Base-by-base conservation (phyloP, 768 basidiomycete species). In the Podaxis sp. region DNA sequence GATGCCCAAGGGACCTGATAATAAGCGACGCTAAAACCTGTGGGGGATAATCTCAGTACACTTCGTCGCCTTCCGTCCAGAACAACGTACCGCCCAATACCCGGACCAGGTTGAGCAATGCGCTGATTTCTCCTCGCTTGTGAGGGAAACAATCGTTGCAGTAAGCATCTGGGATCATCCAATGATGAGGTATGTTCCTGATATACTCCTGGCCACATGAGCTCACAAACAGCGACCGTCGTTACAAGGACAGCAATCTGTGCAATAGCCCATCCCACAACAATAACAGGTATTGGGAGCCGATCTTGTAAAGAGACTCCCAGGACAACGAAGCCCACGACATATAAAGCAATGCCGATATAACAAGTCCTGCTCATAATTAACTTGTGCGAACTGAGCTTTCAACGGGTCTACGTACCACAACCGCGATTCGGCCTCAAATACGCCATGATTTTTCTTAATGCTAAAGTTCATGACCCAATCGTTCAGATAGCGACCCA, bases 211-310 rank as follows among this genome's bases (percentile, higher is more conserved):
- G 1, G 8, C 8, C 33, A 2, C 8, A 33, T 74, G 83, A n/a
- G 9, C 68, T 72, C 71, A 77, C 85, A 88, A 19, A 88, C 77
- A 1, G 84, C 84, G 53, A 87, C 86, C 0, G 87, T 89, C 68
- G 79, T 82, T 61, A 88, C 78, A 78, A 88, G 80, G 59, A 83
- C 72, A 0, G 82, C 76, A 2, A 85, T 73, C 63, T 85, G 77
- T 0, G 85, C 80, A 57, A 88, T 81, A 9, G 84, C 86, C 88
- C 88, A 90, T 15, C 88, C 88, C 73, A 88, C 82, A 57, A 89
- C 76, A 27, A 89, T 68, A 1, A 80, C 84, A 3, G 76, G 83
- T n/a, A 80, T 71, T 36, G 75, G 76, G 0, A 85, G 72, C 62
- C 83, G 82, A 17, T 82, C 80, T 68, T 87, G 77, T 54, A 88